These are phyloP conservation scores for Tuber brumale DNA, from an alignment of 495 filamentous ascomycete species.

Conservation along the genomic window DNA sequence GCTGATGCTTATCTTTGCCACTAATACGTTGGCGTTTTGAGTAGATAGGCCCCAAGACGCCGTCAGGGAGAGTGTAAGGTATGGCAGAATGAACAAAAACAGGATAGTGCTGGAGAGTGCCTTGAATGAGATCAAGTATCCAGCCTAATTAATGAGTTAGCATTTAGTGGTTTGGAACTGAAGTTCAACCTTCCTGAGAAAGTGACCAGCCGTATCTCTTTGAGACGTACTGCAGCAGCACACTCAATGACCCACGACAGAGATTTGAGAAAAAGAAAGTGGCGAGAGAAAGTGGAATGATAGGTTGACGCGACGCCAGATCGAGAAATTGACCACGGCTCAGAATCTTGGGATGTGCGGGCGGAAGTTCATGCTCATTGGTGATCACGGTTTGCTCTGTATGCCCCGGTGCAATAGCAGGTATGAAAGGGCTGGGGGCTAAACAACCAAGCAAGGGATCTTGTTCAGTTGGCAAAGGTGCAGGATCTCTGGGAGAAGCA, in stretches of 20 bases:
- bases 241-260: neutral
- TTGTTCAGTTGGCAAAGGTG: neutral
- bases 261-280: neutral
- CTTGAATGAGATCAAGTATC: slow-evolving; percentile 16
- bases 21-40: neutral
- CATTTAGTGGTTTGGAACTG: neutral
- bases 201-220: slow-evolving; percentile 7
- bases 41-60: neutral
- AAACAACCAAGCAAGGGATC: slow-evolving; percentile 5
- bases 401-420: neutral
- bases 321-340: neutral
- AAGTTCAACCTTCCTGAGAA: slow-evolving; percentile 5
- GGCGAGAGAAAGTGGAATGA: slow-evolving; percentile 12
- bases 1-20: slow-evolving; percentile 12
- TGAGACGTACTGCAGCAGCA: slow-evolving; percentile 7
- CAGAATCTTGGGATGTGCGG: neutral
- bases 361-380: neutral
- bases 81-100: slow-evolving; percentile 8
- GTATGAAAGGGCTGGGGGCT: neutral
- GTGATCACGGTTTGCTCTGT: neutral
- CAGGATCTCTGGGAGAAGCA: neutral
- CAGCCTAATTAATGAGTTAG: slow-evolving; percentile 1
- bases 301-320: neutral
- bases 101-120: neutral
- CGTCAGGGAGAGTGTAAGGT: slow-evolving; percentile 8